Evolutionary conservation across 768 basidiomycete species (phyloP), one percentile per base, ranked within the genome.

Genomic region (Dioszegia aurantiaca): DNA sequence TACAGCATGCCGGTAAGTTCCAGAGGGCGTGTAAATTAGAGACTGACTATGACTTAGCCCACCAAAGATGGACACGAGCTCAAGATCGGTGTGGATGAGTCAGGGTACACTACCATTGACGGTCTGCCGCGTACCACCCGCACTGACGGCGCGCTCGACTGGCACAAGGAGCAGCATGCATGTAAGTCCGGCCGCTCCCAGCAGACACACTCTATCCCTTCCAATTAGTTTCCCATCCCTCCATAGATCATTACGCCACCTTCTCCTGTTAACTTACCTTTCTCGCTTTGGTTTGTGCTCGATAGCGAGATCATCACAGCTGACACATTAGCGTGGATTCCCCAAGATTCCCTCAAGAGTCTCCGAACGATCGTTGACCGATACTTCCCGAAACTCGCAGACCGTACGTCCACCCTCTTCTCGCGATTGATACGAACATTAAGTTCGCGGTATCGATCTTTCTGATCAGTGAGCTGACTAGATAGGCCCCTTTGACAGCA

Each of bases 1-100:
- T 61, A 65, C 41, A 55, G 55, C 9, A 61, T 64, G 60, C 63
- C 63, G 11, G 63, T 64, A 27, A 56, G 59, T 64, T 19, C n/a
- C n/a, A n/a, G n/a, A n/a, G n/a, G 33, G 14, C 14, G 26, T 17
- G 3, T 11, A 11, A 17, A 17, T 31, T 30, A 10, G 14, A 47
- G 26, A 6, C 19, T 37, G 27, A 31, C 8, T n/a, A 19, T 31
- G 21, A n/a, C 33, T 6, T 39, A 61, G 60, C 59, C 63, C 23
- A 61, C 57, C 19, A 46, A 49, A 24, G 31, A 55, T 23, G 33
- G 63, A 9, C 43, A n/a, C n/a, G n/a, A 61, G 8, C 28, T 64
- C 37, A 64, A 64, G 36, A 61, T 64, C 51, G 63, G 60, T 17
- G 36, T 64, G n/a, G 56, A 61, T 28, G 41, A 55, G 23, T 56